Evolutionary conservation across 1,284 basidiomycete species (phyloP).

Genomic region (Sporisorium reilianum): DNA sequence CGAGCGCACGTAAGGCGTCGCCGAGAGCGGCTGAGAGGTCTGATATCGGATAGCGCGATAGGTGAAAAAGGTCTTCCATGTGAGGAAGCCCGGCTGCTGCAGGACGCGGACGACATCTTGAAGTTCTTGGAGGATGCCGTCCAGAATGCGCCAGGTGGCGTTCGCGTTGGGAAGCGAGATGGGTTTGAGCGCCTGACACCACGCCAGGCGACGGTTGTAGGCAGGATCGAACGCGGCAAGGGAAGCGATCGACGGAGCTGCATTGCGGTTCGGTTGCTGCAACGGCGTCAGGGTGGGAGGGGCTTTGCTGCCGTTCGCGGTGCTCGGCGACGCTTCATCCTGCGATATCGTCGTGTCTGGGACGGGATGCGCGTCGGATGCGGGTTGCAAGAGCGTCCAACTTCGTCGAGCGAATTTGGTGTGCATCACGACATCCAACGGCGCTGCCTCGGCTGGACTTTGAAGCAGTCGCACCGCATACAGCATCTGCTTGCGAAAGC

Average conservation of each 20-base stretch:
- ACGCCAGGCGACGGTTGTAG: slow-evolving; percentile 78
- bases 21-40: slow-evolving; percentile 17
- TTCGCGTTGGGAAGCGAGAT: slow-evolving; percentile 74
- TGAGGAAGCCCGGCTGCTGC: slow-evolving; percentile 28
- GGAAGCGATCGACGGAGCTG: slow-evolving; percentile 72
- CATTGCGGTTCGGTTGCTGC: slow-evolving; percentile 25
- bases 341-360: not conserved
- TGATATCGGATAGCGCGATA: slow-evolving; percentile 36
- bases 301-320: not conserved
- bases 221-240: slow-evolving; percentile 77
- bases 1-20: slow-evolving; percentile 42
- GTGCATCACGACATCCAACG: slow-evolving; percentile 47
- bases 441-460: slow-evolving; percentile 26
- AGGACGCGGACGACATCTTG: slow-evolving; percentile 70
- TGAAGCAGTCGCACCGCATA: slow-evolving; percentile 33
- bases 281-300: not conserved
- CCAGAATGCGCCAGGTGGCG: slow-evolving; percentile 74
- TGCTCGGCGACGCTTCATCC: not conserved
- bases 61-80: slow-evolving; percentile 51
- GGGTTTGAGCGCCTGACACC: slow-evolving; percentile 79
- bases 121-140: slow-evolving; percentile 74
- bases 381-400: slow-evolving; percentile 21
- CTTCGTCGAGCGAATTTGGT: slow-evolving; percentile 38
- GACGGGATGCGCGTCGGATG: not conserved
- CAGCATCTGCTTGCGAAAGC: slow-evolving; percentile 48